These are phyloP conservation scores for Suillus ampliporus DNA, from an alignment of 768 basidiomycete species.

Conservation along the genomic window DNA sequence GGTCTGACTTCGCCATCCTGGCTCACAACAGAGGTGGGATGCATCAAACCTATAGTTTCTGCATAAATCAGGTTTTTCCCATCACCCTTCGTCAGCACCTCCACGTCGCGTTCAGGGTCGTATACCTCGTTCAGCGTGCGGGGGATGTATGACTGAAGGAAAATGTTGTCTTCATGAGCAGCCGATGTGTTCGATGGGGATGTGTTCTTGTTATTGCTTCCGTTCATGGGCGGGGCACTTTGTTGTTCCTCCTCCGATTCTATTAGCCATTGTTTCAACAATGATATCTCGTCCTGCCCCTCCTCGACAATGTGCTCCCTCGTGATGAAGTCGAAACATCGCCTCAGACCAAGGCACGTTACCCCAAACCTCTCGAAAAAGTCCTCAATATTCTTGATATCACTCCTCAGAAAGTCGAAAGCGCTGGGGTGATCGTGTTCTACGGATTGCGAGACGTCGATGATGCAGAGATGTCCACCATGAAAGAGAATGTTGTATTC, in stretches of 20 bases:
- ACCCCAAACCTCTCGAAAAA: conserved; percentile 85
- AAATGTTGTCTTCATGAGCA: conserved; percentile 85
- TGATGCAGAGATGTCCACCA: conserved; percentile 82
- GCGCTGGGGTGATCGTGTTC: conserved; percentile 98
- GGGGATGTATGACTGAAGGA: conserved; percentile 91
- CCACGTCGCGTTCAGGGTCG: conserved; percentile 94
- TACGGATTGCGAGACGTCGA: conserved; percentile 98
- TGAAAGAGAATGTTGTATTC: conserved; percentile 98
- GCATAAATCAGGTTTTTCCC: conserved; percentile 83
- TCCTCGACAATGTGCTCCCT: conserved; percentile 49
- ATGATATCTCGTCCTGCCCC: conserved; percentile 30
- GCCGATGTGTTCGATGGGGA: conserved; percentile 19
- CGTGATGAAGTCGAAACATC: conserved; percentile 90
- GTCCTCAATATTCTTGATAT: conserved; percentile 92
- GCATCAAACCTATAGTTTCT: conserved; percentile 82
- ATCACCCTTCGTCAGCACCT: conserved; percentile 70
- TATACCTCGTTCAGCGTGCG: conserved; percentile 90
- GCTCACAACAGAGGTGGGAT: conserved; percentile 30
- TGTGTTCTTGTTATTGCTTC: conserved; percentile 19
- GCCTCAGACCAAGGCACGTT: conserved; percentile 74
- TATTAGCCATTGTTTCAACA: conserved; percentile 56
- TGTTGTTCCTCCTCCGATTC: conserved; percentile 35
- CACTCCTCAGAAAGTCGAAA: conserved; percentile 93
- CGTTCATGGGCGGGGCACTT: conserved; percentile 17
- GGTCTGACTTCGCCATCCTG: conserved; percentile 9